Evolutionary conservation across 2,329 filamentous ascomycete species (phyloP).

Genomic region (Sporothrix curviconia): DNA sequence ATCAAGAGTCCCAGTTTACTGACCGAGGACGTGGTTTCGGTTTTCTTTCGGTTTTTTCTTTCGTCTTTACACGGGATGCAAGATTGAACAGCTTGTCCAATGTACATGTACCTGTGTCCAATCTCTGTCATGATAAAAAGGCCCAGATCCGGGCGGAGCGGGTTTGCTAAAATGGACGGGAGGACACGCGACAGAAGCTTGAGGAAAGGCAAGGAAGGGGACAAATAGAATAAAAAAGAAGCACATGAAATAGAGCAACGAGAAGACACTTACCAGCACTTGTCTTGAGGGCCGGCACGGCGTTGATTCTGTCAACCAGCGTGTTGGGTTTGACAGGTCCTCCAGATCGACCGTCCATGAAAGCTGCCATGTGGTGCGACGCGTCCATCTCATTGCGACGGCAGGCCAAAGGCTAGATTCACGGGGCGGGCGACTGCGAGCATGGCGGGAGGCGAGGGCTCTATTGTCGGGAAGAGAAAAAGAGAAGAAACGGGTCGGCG

Average conservation of each 20-base stretch:
- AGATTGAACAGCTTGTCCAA: neutral
- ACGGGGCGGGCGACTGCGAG: neutral
- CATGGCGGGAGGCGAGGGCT: neutral
- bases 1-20: neutral
- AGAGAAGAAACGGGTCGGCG: neutral
- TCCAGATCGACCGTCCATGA: conserved; percentile 47
- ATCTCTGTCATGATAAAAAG: conserved; percentile 1
- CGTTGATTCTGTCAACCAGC: conserved; percentile 48
- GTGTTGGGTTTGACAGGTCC: conserved; percentile 40
- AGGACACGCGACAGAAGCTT: conserved; percentile 15
- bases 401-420: conserved; percentile 7
- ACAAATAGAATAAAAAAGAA: neutral
- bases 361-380: conserved; percentile 30
- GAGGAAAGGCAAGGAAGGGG: conserved; percentile 4
- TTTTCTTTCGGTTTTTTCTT: too few relatives aligned
- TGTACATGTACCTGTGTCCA: neutral
- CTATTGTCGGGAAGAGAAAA: neutral
- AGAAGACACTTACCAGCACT: conserved; percentile 47
- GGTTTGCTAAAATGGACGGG: conserved; percentile 2
- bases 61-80: neutral
- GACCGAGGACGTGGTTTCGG: too few relatives aligned
- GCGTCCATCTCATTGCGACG: conserved; percentile 31
- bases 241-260: conserved; percentile 10
- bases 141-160: conserved; percentile 11
- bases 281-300: conserved; percentile 51